Percentiles rank a stretch among this genome's conserved stretches.
Conservation (phyloP, 2,329 filamentous ascomycete genomes). For the Phialocephala sp. region DNA sequence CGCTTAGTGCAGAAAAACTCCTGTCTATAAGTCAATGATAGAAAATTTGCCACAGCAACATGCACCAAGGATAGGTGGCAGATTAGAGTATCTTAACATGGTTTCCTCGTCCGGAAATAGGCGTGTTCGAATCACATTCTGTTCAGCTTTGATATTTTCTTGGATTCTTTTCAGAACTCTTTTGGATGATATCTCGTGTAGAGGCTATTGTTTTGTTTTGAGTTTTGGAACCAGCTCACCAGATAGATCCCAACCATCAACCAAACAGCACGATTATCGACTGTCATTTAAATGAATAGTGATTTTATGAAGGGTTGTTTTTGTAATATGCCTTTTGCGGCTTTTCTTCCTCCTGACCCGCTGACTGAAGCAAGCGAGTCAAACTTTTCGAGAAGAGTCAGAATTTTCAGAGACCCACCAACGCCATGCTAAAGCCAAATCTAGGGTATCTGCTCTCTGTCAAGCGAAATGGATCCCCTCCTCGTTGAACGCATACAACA, state of each 20-base stretch:
- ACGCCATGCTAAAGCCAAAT: constrained; percentile 37
- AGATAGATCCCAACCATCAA: too few species aligned
- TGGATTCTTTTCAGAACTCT: background rate
- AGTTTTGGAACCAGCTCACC: too few species aligned
- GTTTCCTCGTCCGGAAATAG: constrained; percentile 45
- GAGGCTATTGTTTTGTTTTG: background rate
- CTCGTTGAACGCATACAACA: constrained; percentile 83
- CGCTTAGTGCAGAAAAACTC: background rate
- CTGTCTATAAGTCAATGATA: background rate
- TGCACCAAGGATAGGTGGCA: background rate
- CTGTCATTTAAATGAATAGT: background rate
- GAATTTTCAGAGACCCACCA: constrained; percentile 20
- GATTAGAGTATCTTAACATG: background rate
- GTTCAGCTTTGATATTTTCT: constrained; percentile 34
- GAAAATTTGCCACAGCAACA: background rate
- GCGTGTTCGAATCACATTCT: constrained; percentile 48
- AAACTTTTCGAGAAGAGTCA: background rate
- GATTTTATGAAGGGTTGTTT: background rate
- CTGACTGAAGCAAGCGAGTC: constrained; percentile 5
- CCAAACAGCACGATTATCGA: background rate
- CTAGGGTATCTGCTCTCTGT: constrained; percentile 16
- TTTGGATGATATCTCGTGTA: background rate
- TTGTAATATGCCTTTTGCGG: background rate
- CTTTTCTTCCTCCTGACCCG: background rate
- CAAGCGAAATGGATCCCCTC: constrained; percentile 84